These are phyloP conservation scores for Pichia ethanolica DNA, from an alignment of 805 yeast species.

Conservation along the genomic window DNA sequence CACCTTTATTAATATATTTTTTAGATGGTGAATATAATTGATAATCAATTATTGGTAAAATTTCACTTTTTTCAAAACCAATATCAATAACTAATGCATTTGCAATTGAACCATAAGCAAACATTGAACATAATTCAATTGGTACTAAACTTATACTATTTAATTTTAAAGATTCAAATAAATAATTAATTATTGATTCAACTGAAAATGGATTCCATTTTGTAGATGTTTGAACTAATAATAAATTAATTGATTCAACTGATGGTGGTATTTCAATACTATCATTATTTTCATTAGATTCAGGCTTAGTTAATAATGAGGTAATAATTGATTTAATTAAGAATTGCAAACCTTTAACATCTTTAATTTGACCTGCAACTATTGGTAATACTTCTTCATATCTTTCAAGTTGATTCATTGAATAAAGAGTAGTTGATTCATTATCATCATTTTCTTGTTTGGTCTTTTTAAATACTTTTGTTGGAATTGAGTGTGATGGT, in stretches of 20 bases:
- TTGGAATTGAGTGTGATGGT: conserved; percentile 71
- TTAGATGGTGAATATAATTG: conserved; percentile 50
- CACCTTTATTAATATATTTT: conserved; percentile 42
- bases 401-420: not conserved
- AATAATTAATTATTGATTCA: conserved; percentile 67
- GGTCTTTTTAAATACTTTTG: conserved; percentile 41
- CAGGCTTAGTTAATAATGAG: conserved; percentile 34
- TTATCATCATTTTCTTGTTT: not conserved
- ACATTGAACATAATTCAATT: conserved; percentile 58
- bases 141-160: conserved; percentile 70
- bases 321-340: conserved; percentile 45
- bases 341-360: conserved; percentile 65
- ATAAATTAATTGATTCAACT: conserved; percentile 50
- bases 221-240: conserved; percentile 53
- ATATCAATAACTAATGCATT: conserved; percentile 74
- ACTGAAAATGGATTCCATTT: conserved; percentile 62
- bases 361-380: conserved; percentile 50
- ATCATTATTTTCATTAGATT: conserved; percentile 11
- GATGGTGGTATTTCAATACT: conserved; percentile 2
- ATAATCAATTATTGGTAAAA: conserved; percentile 74
- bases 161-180: conserved; percentile 64
- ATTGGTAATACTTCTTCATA: conserved; percentile 47
- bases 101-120: conserved; percentile 59
- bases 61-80: conserved; percentile 68
- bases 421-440: not conserved